Base-by-base conservation (phyloP, 2,329 filamentous ascomycete genomes). In the Acrocalymma vagum region DNA sequence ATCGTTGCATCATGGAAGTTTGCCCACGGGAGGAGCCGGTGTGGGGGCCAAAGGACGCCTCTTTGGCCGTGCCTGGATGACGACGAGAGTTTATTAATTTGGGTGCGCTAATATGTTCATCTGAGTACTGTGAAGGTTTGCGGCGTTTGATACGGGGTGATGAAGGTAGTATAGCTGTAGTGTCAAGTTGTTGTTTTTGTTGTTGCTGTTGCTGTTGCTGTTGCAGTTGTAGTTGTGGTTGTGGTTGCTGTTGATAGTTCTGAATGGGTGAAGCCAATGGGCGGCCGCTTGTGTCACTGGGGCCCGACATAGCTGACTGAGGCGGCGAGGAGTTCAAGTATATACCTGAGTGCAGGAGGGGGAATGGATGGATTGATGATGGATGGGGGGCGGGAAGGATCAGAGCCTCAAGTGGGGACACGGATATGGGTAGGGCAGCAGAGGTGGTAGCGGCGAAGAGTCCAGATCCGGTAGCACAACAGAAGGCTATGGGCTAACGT, bases 391-490 rank as follows among this genome's bases (percentile, higher is more conserved):
- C 52, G 58, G 53, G 51, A 55, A 52, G 53, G 58, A 62, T 62
- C 45, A 51, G 61, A 61, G 55, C 53, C 59, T 56, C 56, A 62
- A 58, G 54, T 63, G 56, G 58, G 54, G 50, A 51, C 54, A 50
- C 50, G 53, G 51, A 53, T 42, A 47, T 43, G 41, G 47, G 52
- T 46, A 50, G 51, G 58, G 49, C 53, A 57, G 21, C 38, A n/a
- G 35, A 41, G 45, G 41, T 39, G 42, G 42, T 42, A 45, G 52
- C 56, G 55, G 55, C 46, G 45, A 59, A 56, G 38, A 45, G 45
- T 55, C 58, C 62, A 61, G 58, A 65, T 64, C 47, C 45, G 62
- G 58, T 56, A 46, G 60, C 56, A 60, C 56, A 54, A 46, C 51
- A 62, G 58, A 60, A 39, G 50, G 54, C 48, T 60, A 61, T 46